These are phyloP conservation scores for Scedosporium aurantiacum DNA, from an alignment of 2,329 filamentous ascomycete species.

Conservation along the genomic window DNA sequence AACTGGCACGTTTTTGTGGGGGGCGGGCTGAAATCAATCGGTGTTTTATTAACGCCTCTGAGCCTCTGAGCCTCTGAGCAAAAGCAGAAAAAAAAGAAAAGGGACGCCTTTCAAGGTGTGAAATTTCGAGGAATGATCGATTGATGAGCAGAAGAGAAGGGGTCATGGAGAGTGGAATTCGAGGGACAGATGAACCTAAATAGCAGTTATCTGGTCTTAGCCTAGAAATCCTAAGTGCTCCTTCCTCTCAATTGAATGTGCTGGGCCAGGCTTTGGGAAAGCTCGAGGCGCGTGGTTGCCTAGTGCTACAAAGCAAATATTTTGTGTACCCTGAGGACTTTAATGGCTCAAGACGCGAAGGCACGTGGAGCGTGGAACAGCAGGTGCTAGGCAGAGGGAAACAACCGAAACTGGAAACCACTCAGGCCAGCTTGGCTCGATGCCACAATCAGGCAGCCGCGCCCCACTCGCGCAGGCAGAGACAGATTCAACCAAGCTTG, in stretches of 20 bases:
- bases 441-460: too few species aligned
- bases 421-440: too few species aligned
- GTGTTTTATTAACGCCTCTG: too few species aligned
- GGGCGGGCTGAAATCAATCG: too few species aligned
- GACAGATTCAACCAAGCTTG: too few species aligned
- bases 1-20: too few species aligned
- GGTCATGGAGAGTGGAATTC: background rate
- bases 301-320: background rate
- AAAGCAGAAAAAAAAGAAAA: background rate
- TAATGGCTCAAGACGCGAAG: background rate
- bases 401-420: too few species aligned
- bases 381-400: too few species aligned
- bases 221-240: background rate
- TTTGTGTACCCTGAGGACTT: background rate
- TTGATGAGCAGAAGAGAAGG: background rate
- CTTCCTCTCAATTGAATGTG: background rate
- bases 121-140: background rate
- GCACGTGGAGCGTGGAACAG: background rate
- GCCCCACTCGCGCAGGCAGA: too few species aligned
- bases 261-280: background rate
- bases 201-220: background rate
- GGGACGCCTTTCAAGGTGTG: background rate
- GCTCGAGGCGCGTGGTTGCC: background rate
- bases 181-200: background rate
- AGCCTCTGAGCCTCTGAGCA: too few species aligned